Conservation (phyloP, 2,329 filamentous ascomycete genomes). For the Penicillium sp. region DNA sequence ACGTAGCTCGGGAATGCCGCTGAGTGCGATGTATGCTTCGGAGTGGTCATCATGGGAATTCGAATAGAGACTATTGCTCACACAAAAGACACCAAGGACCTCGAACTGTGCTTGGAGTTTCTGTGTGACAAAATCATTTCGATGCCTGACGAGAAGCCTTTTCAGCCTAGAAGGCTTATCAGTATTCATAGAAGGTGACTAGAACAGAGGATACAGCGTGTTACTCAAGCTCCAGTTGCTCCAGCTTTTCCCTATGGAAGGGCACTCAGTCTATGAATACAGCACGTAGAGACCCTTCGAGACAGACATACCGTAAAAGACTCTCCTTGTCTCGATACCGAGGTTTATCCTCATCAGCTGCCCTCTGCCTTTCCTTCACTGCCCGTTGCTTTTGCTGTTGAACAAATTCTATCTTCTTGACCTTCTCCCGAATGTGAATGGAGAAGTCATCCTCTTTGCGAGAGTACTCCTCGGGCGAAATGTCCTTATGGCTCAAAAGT, state of each 20-base stretch:
- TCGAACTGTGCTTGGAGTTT: background rate
- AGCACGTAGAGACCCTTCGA: too few relatives aligned
- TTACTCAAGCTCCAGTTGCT: background rate
- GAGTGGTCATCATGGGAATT: constrained; percentile 7
- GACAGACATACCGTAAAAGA: too few relatives aligned
- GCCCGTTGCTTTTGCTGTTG: background rate
- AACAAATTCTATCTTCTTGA: background rate
- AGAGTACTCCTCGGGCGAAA: background rate
- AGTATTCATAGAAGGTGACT: background rate
- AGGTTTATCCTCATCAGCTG: background rate
- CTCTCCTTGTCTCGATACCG: too few relatives aligned
- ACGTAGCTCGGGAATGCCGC: constrained; percentile 22
- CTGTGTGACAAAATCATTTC: constrained; percentile 1
- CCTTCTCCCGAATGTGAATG: background rate
- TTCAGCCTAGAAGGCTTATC: background rate
- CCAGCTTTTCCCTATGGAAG: background rate
- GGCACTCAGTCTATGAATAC: background rate
- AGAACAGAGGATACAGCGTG: background rate
- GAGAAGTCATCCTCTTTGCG: background rate
- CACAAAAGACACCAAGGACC: constrained; percentile 17
- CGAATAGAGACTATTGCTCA: constrained; percentile 21
- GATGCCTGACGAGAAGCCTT: background rate
- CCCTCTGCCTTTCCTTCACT: background rate
- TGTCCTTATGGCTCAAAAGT: background rate
- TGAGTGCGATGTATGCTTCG: constrained; percentile 17